phyloP scores from a whole-genome alignment of 257 asterid species.

The Leonotis leonurus region DNA sequence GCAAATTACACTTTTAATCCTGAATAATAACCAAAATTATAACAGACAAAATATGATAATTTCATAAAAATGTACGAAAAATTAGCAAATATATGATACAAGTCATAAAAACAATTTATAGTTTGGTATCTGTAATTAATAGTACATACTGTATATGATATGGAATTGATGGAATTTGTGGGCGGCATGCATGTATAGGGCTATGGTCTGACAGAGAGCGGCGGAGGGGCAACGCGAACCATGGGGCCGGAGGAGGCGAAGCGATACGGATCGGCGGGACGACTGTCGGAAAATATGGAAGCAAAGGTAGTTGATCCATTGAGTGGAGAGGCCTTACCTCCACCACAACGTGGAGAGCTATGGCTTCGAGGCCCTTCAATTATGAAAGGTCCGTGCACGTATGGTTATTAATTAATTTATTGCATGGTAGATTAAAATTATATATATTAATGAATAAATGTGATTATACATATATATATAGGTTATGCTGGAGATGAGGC shows the following conservation, averaged over 20 bases:
- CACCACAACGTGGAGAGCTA: slow-evolving; percentile 67
- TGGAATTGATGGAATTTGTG: neutral
- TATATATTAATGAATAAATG: too few relatives aligned
- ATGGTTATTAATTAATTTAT: too few relatives aligned
- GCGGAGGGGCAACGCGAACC: slow-evolving; percentile 60
- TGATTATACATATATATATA: slow-evolving; percentile 27
- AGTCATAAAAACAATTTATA: too few relatives aligned
- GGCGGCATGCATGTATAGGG: slow-evolving; percentile 45
- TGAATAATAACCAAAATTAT: too few relatives aligned
- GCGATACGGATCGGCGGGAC: slow-evolving; percentile 71
- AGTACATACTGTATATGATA: too few relatives aligned
- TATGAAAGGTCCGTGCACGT: slow-evolving; percentile 96
- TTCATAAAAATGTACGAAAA: too few relatives aligned
- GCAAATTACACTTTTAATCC: too few relatives aligned
- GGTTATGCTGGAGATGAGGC: slow-evolving; percentile 79
- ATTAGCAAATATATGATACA: too few relatives aligned
- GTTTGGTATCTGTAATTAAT: too few relatives aligned
- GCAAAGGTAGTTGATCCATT: slow-evolving; percentile 83
- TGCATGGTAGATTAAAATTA: too few relatives aligned
- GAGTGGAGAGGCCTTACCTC: slow-evolving; percentile 59
- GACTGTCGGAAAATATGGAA: slow-evolving; percentile 48
- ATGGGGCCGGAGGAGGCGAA: slow-evolving; percentile 50
- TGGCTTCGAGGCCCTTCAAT: slow-evolving; percentile 75
- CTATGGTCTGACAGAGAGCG: slow-evolving; percentile 81
- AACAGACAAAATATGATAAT: too few relatives aligned